Base-by-base conservation (phyloP, 768 basidiomycete genomes). In the Cyclocybe cylindracea region DNA sequence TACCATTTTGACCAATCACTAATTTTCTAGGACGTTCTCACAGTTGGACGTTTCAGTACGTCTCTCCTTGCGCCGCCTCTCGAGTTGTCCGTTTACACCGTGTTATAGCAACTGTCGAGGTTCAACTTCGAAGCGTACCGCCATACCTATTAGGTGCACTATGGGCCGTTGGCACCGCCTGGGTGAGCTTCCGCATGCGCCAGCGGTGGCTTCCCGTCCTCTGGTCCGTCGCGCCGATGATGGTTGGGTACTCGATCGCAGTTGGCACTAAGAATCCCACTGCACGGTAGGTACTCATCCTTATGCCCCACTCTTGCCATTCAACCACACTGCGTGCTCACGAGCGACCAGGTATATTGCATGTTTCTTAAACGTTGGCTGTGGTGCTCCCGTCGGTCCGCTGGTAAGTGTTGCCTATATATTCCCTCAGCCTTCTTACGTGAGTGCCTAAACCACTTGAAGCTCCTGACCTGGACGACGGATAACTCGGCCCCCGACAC, bases 401-500 rank as follows among this genome's bases (percentile, higher is more conserved):
- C 59, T 69, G 60, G 66, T 68, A 46, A n/a, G 44, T 36, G 35
- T 36, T 10, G 9, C 13, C n/a, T 33, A n/a, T 47, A 10, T 31
- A 10, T 14, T 2, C 10, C 19, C 2, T 9, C 16, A 7, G 32
- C 16, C 5, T 2, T 29, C 5, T 29, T 11, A 13, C 5, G 5
- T 24, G 39, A 37, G 11, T 34, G 48, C 44, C 24, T n/a, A 35
- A 4, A 32, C 24, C 16, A n/a, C 4, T 35, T 45, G 11, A 44
- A 78, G 65, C 65, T 72, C 39, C 60, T 79, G 18, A 67, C 74
- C 5, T 79, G 78, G 78, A 77, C 65, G 13, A 73, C 75, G 14
- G 77, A 78, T 51, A 80, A 80, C 51, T 73, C 78, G 2, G 73
- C 76, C 1, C 78, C 78, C 2, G 76, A 79, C 53, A 80, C 78